Base-by-base conservation (phyloP, 371 early-diverging fungal species). In the Rhizopus microsporus region DNA sequence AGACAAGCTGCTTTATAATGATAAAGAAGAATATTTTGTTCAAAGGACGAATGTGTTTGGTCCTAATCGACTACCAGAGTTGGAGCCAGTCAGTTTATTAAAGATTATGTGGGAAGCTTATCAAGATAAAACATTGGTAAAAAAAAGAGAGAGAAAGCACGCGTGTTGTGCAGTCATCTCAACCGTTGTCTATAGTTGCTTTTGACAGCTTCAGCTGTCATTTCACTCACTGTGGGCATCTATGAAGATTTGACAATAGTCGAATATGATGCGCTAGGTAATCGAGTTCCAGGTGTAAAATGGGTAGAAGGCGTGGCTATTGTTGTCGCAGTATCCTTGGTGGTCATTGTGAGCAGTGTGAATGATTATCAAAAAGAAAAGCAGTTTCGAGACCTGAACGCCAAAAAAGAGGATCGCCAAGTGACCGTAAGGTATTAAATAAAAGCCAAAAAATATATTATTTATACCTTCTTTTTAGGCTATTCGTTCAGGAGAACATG, bases 311-410 rank as follows among this genome's bases (percentile, higher is more conserved):
- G 88, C 45, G 81, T 85, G 7, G 87, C 86, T 8, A 87, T 92
- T 55, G 63, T 92, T 35, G 64, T 85, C 9, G 91, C 91, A 23
- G 87, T 93, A 45, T 38, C 86, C 1, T 72, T 92, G 51, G 91
- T 93, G 23, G 87, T 95, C 13, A 34, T 86, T 43, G 87, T 89
- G 44, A 83, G 85, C 0, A 78, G 87, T 55, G 60, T 92, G 33
- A 93, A 91, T 66, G 93, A 95, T 66, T 90, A 69, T 64, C 85
- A 87, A 55, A 93, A 93, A 67, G 91, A 93, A 65, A 66, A 59
- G 9, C 90, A 92, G 63, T 93, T 93, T 72, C 80, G 85, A 17
- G 78, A 73, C 35, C 70, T 93, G 16, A 88, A 85, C 60, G 86
- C 87, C 35, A 89, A 89, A 64, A 89, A 87, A 63, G 88, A 88